A percentile compares a stretch with the other conserved stretches of the same genome.
Conservation (phyloP, 352 stramenopile species). For the Elongisporangium undulatum region DNA sequence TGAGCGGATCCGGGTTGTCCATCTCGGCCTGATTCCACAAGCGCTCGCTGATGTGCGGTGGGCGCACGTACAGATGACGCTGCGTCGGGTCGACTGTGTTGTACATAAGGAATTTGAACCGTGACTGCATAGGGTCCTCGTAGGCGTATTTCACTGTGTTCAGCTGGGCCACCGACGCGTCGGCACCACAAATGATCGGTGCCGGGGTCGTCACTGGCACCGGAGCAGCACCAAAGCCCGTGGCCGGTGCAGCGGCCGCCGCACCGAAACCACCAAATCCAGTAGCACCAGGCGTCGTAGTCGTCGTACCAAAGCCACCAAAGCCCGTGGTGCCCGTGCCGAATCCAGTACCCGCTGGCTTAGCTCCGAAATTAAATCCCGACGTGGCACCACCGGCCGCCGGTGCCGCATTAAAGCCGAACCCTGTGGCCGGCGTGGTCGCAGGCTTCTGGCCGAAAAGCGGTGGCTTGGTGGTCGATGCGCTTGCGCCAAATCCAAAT, state of each 20-base stretch:
- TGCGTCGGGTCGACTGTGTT: conserved; percentile 84
- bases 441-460: conserved; percentile 41
- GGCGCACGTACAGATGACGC: conserved; percentile 71
- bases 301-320: conserved; percentile 21
- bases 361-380: conserved; percentile 14
- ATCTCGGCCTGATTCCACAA: conserved; percentile 82
- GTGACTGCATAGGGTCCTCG: conserved; percentile 75
- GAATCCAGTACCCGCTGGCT: conserved; percentile 20
- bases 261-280: conserved; percentile 29
- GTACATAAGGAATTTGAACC: conserved; percentile 90
- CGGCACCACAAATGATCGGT: conserved; percentile 68
- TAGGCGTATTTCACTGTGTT: conserved; percentile 84
- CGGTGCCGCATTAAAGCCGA: conserved; percentile 6
- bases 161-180: conserved; percentile 74
- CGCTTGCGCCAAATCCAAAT: conserved; percentile 27
- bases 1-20: conserved; percentile 82
- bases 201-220: conserved; percentile 36
- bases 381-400: conserved; percentile 6
- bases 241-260: conserved; percentile 16
- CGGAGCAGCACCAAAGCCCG: conserved; percentile 24
- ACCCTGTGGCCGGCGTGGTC: conserved; percentile 17
- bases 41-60: conserved; percentile 79
- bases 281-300: conserved; percentile 1
- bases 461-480: conserved; percentile 31
- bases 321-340: conserved; percentile 17